Evolutionary conservation across 768 basidiomycete species (phyloP), one percentile per base, ranked within the genome.

Genomic region (Psilocybe cyanescens): DNA sequence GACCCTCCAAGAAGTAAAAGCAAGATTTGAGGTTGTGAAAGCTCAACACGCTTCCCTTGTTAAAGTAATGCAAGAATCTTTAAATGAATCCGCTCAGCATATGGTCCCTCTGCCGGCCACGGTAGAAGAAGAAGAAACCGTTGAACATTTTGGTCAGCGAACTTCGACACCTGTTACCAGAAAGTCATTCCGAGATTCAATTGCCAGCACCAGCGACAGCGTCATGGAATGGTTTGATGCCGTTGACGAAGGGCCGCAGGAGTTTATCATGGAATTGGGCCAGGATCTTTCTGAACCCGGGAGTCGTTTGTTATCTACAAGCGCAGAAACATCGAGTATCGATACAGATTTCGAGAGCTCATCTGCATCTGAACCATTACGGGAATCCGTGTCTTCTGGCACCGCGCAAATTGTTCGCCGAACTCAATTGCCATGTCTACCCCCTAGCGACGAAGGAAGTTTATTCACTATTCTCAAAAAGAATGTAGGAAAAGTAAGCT

Each of bases 381-480:
- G 48, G 24, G 66, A 67, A 12, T 45, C 58, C 17, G 64, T 60
- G 31, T 66, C 62, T 39, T 60, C 62, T 29, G 59, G 63, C 35
- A 48, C 64, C 29, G 41, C 57, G 41, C 76, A 76, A 52, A 71
- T 87, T 8, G 67, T 75, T 8, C 79, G 85, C 60, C 80, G 91
- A 63, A 84, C 83, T 2, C 76, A 76, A 44, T 76, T 92, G 51
- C 90, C 91, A 16, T 82, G 84, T 17, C 79, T 81, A 5, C 79
- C 85, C 14, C 78, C 83, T 24, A 85, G 83, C 3, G 92, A 94
- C 56, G 91, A 95, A 75, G 91, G 91, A 8, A 93, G 92, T 69
- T 75, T 95, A 37, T 92, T 94, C 67, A 77, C 89, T 1, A 86
- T 95, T 33, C 75, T 95, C 49, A 93, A 93, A 77, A 94, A 93